Evolutionary conservation across 176 grass and related monocot species (phyloP).

Genomic region (Eleusine indica): DNA sequence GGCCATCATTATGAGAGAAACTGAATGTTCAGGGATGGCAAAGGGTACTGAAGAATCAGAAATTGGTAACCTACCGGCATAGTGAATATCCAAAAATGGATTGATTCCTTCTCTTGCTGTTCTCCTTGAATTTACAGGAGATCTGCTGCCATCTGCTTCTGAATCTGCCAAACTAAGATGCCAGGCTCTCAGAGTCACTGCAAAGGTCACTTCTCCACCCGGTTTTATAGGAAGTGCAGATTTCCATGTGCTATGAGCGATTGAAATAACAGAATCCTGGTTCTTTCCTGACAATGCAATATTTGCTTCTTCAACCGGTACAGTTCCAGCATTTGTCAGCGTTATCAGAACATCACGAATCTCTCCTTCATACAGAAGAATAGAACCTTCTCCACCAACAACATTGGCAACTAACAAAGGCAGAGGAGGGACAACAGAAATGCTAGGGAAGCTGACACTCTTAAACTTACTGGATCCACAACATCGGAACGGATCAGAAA

Average conservation of each 20-base stretch:
- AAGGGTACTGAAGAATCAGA: constrained; percentile 29
- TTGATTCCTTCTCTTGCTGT: constrained; percentile 83
- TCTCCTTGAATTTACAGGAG: constrained; percentile 65
- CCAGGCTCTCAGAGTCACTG: constrained; percentile 92
- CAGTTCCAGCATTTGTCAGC: constrained; percentile 92
- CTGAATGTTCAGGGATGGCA: constrained; percentile 12
- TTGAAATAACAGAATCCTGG: constrained; percentile 90
- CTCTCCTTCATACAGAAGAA: constrained; percentile 98
- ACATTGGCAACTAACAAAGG: constrained; percentile 88
- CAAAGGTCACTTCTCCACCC: constrained; percentile 89
- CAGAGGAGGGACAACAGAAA: constrained; percentile 75
- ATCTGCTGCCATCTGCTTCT: constrained; percentile 74
- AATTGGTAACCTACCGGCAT: constrained; percentile 73
- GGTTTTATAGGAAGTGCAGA: constrained; percentile 92
- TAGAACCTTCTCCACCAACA: constrained; percentile 89
- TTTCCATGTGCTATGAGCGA: constrained; percentile 73
- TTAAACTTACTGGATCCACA: constrained; percentile 96
- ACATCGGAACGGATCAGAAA: constrained; percentile 98
- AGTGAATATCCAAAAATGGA: constrained; percentile 90
- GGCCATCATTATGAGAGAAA: constrained; percentile 9
- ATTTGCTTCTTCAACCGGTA: constrained; percentile 93
- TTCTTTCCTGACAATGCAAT: constrained; percentile 94
- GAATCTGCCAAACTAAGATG: constrained; percentile 80
- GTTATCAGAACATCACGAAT: constrained; percentile 89
- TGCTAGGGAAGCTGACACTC: constrained; percentile 73